Evolutionary conservation across 2,329 filamentous ascomycete genomes (phyloP), one percentile per base, ranked within the genome.

Genomic region (Cadophora sp.): DNA sequence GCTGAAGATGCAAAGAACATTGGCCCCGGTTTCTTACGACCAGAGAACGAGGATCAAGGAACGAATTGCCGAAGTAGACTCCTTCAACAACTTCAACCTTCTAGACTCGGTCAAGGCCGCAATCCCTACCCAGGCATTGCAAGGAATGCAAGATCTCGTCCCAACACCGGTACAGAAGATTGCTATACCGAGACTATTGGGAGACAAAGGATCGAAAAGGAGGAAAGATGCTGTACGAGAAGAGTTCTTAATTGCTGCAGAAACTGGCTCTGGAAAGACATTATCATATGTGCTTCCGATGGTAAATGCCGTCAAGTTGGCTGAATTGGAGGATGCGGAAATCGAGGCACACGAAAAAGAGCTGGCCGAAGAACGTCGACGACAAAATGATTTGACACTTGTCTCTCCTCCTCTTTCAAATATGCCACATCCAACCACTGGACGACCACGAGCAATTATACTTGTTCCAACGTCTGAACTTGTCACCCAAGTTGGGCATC

Each of bases 251-350:
- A 84, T 99, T 59, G 96, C 96, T 4, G 96, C 96, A 13, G 96
- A 99, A 82, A 99, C 96, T 0, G 96, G 96, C 14, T 98, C 96
- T 0, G 96, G 96, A 68, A 99, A 99, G 83, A 99, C 96, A 0
- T 83, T 99, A 69, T 93, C 96, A 9, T 99, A 99, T 76, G 82
- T 98, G 5, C 80, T 97, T 5, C 96, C 96, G 0, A 85, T 90
- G 18, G 83, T 99, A 62, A 89, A 99, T 79, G 91, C 92, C 9
- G 80, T 99, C 74, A 99, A 99, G 81, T 82, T 87, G 41, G 89
- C 88, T 6, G 92, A 95, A 76, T 82, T 83, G 0, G 78, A 81
- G 14, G 90, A 94, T 70, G 78, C 79, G 0, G 84, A 85, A 1
- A 82, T 88, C 18, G 84, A 87, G 64, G 83, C 86, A 1, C 88